phyloP scores from a whole-genome alignment of 2,329 filamentous ascomycete genomes.

The Penicillium sp. region DNA sequence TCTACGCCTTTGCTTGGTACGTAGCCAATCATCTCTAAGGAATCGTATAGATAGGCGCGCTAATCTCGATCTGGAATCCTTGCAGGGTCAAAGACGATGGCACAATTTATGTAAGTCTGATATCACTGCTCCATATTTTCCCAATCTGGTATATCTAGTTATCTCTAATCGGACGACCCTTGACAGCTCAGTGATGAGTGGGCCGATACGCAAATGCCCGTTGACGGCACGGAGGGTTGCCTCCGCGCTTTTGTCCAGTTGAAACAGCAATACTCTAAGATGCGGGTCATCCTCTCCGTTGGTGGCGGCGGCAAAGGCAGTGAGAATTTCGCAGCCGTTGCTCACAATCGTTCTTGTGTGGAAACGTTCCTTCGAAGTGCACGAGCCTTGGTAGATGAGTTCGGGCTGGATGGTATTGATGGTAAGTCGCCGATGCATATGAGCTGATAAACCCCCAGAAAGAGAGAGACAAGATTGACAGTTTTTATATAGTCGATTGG shows the following conservation, averaged over 20 bases:
- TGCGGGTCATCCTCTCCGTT: slow-evolving; percentile 78
- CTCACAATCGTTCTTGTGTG: slow-evolving; percentile 63
- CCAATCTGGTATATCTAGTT: background rate
- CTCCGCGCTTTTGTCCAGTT: slow-evolving; percentile 75
- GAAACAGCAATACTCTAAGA: slow-evolving; percentile 71
- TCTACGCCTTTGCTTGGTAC: slow-evolving; percentile 78
- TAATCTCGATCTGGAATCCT: slow-evolving; percentile 32
- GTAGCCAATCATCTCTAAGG: slow-evolving; percentile 28
- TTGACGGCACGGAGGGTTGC: slow-evolving; percentile 74
- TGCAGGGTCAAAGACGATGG: slow-evolving; percentile 72
- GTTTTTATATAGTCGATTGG: slow-evolving; percentile 71
- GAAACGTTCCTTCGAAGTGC: slow-evolving; percentile 75
- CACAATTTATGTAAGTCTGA: slow-evolving; percentile 70
- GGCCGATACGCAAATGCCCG: slow-evolving; percentile 74
- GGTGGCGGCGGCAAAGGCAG: slow-evolving; percentile 70
- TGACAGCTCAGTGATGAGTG: slow-evolving; percentile 76
- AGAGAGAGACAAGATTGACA: slow-evolving; percentile 5
- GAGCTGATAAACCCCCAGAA: too few species aligned
- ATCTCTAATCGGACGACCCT: slow-evolving; percentile 13
- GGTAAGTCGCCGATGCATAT: slow-evolving; percentile 57
- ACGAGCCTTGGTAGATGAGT: slow-evolving; percentile 70
- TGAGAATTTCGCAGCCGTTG: slow-evolving; percentile 71
- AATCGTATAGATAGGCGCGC: slow-evolving; percentile 30
- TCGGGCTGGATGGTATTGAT: slow-evolving; percentile 76
- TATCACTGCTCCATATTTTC: background rate